Evolutionary conservation across 2,329 filamentous ascomycete species (phyloP).

Genomic region (Trematosphaeria pertusa): DNA sequence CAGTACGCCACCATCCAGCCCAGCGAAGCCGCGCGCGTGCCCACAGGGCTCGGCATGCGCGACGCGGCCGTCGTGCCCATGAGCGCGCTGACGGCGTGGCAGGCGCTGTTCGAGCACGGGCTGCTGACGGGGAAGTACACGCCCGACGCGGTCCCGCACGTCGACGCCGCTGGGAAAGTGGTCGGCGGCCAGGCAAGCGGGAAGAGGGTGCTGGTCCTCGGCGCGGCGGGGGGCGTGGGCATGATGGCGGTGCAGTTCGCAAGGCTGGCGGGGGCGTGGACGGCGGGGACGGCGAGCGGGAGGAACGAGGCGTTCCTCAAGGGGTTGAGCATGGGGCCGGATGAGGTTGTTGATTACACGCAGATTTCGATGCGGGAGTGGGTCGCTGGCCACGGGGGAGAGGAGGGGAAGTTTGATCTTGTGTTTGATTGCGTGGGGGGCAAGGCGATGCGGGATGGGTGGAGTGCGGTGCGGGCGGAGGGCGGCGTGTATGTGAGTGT

Average conservation of each 20-base stretch:
- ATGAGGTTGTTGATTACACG: slow-evolving; percentile 53
- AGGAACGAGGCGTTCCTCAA: slow-evolving; percentile 48
- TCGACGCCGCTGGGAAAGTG: slow-evolving; percentile 12
- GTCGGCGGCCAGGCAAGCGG: slow-evolving; percentile 17
- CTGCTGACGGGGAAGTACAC: slow-evolving; percentile 16
- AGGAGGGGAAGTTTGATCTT: slow-evolving; percentile 48
- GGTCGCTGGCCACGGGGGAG: slow-evolving; percentile 29
- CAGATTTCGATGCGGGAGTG: slow-evolving; percentile 39
- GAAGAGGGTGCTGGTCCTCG: slow-evolving; percentile 53
- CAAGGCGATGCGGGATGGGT: slow-evolving; percentile 50
- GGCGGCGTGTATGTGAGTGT: slow-evolving; percentile 50
- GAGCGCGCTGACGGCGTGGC: slow-evolving; percentile 53
- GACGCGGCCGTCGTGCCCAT: slow-evolving; percentile 51
- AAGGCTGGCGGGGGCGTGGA: slow-evolving; percentile 47
- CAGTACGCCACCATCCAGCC: slow-evolving; percentile 48
- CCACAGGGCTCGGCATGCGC: slow-evolving; percentile 41
- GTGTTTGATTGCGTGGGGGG: slow-evolving; percentile 56
- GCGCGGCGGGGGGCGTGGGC: slow-evolving; percentile 52
- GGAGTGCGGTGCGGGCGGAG: slow-evolving; percentile 51
- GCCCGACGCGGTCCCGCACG: slow-evolving; percentile 7
- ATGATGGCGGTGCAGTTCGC: slow-evolving; percentile 53
- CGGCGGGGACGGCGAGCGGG: slow-evolving; percentile 49
- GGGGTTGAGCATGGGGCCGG: slow-evolving; percentile 49
- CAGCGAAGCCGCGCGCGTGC: slow-evolving; percentile 47
- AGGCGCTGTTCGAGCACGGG: slow-evolving; percentile 50